Evolutionary conservation across 192 early-diverging fungal species (phyloP), one percentile per base, ranked within the genome.

Genomic region (Backusella sp.): DNA sequence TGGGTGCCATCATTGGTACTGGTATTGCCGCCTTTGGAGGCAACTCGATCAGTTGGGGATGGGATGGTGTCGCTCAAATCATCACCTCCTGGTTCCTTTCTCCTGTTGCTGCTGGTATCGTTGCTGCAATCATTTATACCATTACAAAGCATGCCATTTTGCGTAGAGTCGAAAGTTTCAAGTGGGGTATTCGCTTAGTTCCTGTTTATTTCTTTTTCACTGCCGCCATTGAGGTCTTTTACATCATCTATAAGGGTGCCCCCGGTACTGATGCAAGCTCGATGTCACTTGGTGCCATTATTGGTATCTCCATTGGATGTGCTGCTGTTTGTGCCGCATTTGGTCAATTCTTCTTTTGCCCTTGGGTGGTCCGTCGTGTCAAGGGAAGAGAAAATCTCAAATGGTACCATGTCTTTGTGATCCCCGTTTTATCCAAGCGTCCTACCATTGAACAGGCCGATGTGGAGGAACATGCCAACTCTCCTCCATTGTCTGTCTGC

Each of bases 51-150:
- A 79, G 88, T 66, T 95, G 93, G 93, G 76, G 75, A 37, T 88
- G 83, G 78, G 76, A 70, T 19, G 81, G 78, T 30, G 65, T 87
- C 44, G 67, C 46, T n/a, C 84, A 86, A 65, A 94, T 94, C 73
- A 82, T 94, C 75, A 83, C 89, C 17, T 92, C 91, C 15, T 95
- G 93, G 92, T 90, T 95, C 72, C 77, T 92, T 19, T 92, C 92
- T 7, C 92, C 93, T 9, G 77, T 88, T 15, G 77, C 83, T 19
- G 85, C 94, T 32, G 92, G 92, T 68, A 66, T 89, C 70, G 83
- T 92, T 68, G 88, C 90, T 14, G 79, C 89, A 7, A 81, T 91
- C 49, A 84, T 95, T 70, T 94, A 90, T 77, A 67, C 89, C 28
- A 86, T 87, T 66, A 92, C 91, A 23, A 88, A 91, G 66, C 85